Conservation (phyloP, 2,329 filamentous ascomycete genomes). For the Pestalotiopsis sp. region DNA sequence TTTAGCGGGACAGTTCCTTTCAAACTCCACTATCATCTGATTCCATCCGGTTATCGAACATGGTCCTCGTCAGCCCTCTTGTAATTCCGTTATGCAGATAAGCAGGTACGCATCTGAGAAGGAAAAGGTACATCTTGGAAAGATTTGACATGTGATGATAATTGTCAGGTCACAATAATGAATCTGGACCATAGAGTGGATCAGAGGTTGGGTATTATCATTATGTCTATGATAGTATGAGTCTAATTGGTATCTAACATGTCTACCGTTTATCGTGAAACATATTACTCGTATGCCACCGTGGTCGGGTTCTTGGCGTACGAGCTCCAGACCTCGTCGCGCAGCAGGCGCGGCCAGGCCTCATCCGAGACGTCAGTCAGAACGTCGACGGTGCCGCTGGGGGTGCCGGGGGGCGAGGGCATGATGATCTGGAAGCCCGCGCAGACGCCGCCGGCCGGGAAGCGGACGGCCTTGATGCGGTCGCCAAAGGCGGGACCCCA, state of each 20-base stretch:
- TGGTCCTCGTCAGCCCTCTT: neutral
- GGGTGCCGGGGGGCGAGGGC: constrained; percentile 10
- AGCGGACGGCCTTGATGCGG: constrained; percentile 32
- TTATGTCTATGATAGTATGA: neutral
- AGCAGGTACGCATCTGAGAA: neutral
- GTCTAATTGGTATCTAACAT: neutral
- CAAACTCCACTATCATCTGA: neutral
- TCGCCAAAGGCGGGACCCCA: constrained; percentile 34
- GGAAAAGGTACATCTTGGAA: neutral
- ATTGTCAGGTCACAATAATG: neutral
- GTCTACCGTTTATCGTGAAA: neutral
- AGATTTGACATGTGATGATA: neutral
- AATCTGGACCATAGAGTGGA: neutral
- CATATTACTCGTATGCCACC: constrained; percentile 1
- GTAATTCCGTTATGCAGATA: neutral
- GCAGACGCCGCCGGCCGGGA: constrained; percentile 22
- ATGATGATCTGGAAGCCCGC: constrained; percentile 15
- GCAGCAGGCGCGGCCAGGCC: constrained; percentile 1
- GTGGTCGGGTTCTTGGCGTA: constrained; percentile 9
- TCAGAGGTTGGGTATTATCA: neutral
- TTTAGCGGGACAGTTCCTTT: neutral
- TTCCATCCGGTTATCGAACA: neutral
- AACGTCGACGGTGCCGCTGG: constrained; percentile 9
- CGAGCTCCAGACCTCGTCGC: constrained; percentile 9
- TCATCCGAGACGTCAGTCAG: constrained; percentile 8